These are phyloP conservation scores for Phytophthora nicotianae DNA, from an alignment of 352 stramenopile genomes.

Conservation along the genomic window DNA sequence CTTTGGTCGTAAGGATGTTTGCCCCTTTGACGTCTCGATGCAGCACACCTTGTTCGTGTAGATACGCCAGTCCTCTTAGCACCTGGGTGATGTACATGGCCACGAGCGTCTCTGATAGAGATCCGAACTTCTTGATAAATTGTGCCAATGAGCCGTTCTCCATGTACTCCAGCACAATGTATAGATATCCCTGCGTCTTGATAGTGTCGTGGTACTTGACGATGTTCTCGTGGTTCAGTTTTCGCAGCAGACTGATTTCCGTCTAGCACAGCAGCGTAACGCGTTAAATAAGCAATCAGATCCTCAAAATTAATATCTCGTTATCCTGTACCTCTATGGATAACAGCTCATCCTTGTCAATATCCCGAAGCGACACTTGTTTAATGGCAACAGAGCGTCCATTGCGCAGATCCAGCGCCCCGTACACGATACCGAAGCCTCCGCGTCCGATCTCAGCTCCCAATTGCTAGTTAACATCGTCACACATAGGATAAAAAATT, in stretches of 20 bases:
- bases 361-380: slow-evolving; percentile 82
- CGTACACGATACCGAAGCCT: slow-evolving; percentile 91
- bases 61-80: slow-evolving; percentile 87
- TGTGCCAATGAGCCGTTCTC: slow-evolving; percentile 93
- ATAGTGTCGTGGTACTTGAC: slow-evolving; percentile 96
- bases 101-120: slow-evolving; percentile 90
- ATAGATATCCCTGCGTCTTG: slow-evolving; percentile 78
- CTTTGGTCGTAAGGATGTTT: slow-evolving; percentile 94
- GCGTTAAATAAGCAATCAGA: neutral
- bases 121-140: slow-evolving; percentile 94
- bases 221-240: slow-evolving; percentile 95
- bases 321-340: slow-evolving; percentile 69
- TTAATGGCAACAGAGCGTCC: slow-evolving; percentile 88
- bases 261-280: slow-evolving; percentile 41
- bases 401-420: slow-evolving; percentile 85
- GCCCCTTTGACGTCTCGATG: slow-evolving; percentile 94
- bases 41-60: slow-evolving; percentile 92
- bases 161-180: slow-evolving; percentile 94
- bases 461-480: slow-evolving; percentile 68
- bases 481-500: slow-evolving; percentile 16
- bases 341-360: slow-evolving; percentile 84
- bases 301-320: slow-evolving; percentile 3
- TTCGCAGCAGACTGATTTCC: slow-evolving; percentile 93
- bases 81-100: slow-evolving; percentile 94
- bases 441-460: slow-evolving; percentile 91